phyloP scores from a whole-genome alignment of 768 basidiomycete genomes.

The Rubroboletus satanas region DNA sequence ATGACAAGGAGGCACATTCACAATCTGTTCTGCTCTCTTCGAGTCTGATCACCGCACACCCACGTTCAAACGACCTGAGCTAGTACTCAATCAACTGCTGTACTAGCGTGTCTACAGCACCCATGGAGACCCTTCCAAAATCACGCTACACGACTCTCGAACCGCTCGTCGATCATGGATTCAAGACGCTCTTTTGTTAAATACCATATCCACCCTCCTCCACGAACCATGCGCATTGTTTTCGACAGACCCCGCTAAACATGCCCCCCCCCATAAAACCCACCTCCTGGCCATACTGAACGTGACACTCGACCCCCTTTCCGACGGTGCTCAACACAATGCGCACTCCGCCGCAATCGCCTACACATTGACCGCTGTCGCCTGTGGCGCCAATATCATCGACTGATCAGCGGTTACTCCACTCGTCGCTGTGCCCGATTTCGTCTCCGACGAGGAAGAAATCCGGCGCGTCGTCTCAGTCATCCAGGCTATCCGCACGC shows the following conservation, averaged over 20 bases:
- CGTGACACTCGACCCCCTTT: slow-evolving; percentile 93
- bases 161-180: neutral
- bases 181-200: too few species aligned
- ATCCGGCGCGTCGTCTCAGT: slow-evolving; percentile 66
- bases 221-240: neutral
- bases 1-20: too few species aligned
- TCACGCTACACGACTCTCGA: neutral
- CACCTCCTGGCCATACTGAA: slow-evolving; percentile 92
- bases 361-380: slow-evolving; percentile 48
- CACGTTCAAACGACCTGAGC: too few species aligned
- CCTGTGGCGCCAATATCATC: slow-evolving; percentile 67
- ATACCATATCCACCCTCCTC: too few species aligned
- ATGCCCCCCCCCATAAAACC: slow-evolving; percentile 38
- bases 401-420: slow-evolving; percentile 89
- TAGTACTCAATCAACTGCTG: too few species aligned
- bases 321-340: slow-evolving; percentile 69
- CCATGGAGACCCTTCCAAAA: neutral
- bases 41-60: too few species aligned
- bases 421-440: slow-evolving; percentile 76
- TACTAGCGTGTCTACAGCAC: too few species aligned
- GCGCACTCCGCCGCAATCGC: slow-evolving; percentile 49
- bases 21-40: too few species aligned
- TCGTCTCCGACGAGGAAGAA: slow-evolving; percentile 69
- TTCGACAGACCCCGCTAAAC: slow-evolving; percentile 16
- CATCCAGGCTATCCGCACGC: slow-evolving; percentile 52